Evolutionary conservation across 805 yeast species (phyloP).

Genomic region (Spathaspora gorwiae): DNA sequence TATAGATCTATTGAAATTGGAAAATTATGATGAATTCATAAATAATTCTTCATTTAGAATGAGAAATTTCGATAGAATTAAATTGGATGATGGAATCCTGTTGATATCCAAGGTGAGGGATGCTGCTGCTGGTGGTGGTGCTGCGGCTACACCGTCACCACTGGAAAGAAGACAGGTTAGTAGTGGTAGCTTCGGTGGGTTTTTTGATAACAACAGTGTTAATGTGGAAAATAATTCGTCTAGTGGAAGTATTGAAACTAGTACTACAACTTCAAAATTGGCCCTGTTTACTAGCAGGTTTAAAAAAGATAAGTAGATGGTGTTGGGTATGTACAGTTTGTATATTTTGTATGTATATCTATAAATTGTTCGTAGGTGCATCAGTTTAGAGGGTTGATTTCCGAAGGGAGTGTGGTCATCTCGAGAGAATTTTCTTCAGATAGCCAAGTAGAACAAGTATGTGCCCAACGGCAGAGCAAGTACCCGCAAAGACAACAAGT

Average conservation of each 20-base stretch:
- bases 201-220: background rate
- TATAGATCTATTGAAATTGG: conserved; percentile 63
- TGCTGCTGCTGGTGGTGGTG: conserved; percentile 9
- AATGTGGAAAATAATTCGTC: conserved; percentile 7
- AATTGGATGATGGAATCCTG: conserved; percentile 63
- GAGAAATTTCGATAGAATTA: conserved; percentile 65
- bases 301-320: conserved; percentile 9
- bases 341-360: too few relatives aligned
- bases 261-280: conserved; percentile 25
- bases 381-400: too few relatives aligned
- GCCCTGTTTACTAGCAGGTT: conserved; percentile 30
- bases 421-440: too few relatives aligned
- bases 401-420: too few relatives aligned
- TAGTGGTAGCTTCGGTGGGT: background rate
- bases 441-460: too few relatives aligned
- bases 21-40: conserved; percentile 59
- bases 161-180: conserved; percentile 5
- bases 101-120: conserved; percentile 51
- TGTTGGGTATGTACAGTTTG: conserved; percentile 1
- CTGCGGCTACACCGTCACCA: background rate
- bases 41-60: conserved; percentile 41
- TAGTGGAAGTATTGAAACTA: conserved; percentile 16
- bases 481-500: too few relatives aligned
- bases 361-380: too few relatives aligned
- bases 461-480: too few relatives aligned